Evolutionary conservation across 371 early-diverging fungal species (phyloP).

Genomic region (Mucor indicus): DNA sequence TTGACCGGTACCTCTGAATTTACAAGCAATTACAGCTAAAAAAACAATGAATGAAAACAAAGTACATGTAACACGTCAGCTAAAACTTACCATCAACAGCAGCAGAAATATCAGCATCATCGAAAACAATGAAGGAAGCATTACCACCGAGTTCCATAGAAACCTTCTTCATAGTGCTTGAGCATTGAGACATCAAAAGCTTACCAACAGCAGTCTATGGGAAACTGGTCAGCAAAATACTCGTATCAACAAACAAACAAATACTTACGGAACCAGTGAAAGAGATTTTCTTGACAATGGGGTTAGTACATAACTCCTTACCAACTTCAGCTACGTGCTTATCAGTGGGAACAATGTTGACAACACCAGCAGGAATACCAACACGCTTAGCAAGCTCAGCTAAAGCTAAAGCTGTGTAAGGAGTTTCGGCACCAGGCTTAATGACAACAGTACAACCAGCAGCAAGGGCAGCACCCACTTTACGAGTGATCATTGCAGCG

Average conservation of each 20-base stretch:
- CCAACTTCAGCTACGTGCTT: slow-evolving; percentile 66
- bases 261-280: slow-evolving; percentile 77
- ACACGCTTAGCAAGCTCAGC: slow-evolving; percentile 74
- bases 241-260: not conserved
- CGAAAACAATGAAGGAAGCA: slow-evolving; percentile 91
- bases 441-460: slow-evolving; percentile 77
- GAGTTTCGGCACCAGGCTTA: slow-evolving; percentile 81
- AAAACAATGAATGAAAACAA: not conserved
- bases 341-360: slow-evolving; percentile 76
- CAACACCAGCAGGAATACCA: slow-evolving; percentile 86
- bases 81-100: slow-evolving; percentile 49
- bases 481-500: slow-evolving; percentile 88
- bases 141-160: slow-evolving; percentile 85
- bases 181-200: slow-evolving; percentile 65
- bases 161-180: slow-evolving; percentile 74
- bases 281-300: slow-evolving; percentile 68
- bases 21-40: slow-evolving; percentile 58
- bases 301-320: slow-evolving; percentile 63
- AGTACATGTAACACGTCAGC: not conserved
- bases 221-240: not conserved
- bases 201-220: slow-evolving; percentile 69
- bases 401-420: slow-evolving; percentile 78
- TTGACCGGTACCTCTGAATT: slow-evolving; percentile 87
- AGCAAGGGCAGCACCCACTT: slow-evolving; percentile 78
- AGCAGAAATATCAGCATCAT: slow-evolving; percentile 67